Evolutionary conservation across 352 stramenopile genomes (phyloP).

Genomic region (Albugo laibachii): DNA sequence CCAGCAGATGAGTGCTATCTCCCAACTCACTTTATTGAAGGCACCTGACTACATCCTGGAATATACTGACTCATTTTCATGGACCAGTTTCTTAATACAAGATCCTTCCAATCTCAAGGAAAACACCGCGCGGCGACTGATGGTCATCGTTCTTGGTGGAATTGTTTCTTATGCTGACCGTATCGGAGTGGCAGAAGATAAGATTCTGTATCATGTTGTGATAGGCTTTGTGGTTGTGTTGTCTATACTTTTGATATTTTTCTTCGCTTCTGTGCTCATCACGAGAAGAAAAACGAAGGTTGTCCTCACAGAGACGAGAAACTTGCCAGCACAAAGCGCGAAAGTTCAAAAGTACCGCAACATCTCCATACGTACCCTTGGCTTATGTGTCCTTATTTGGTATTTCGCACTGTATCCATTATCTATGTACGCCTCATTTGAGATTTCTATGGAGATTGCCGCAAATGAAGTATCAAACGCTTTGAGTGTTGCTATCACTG

Average conservation of each 20-base stretch:
- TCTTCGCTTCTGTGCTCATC: slow-evolving; percentile 24
- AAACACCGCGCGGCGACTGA: slow-evolving; percentile 14
- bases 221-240: slow-evolving; percentile 26
- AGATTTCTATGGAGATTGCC: slow-evolving; percentile 46
- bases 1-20: slow-evolving; percentile 42
- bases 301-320: slow-evolving; percentile 16
- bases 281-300: slow-evolving; percentile 31
- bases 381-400: slow-evolving; percentile 38
- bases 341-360: slow-evolving; percentile 14
- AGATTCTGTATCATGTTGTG: slow-evolving; percentile 16
- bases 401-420: slow-evolving; percentile 39
- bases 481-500: slow-evolving; percentile 20
- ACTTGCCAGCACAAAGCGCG: neutral
- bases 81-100: slow-evolving; percentile 37
- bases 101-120: neutral
- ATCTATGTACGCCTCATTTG: slow-evolving; percentile 36
- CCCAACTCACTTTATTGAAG: slow-evolving; percentile 35
- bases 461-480: slow-evolving; percentile 9
- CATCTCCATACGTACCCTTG: slow-evolving; percentile 32
- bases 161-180: slow-evolving; percentile 35
- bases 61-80: slow-evolving; percentile 48
- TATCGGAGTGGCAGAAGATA: slow-evolving; percentile 23
- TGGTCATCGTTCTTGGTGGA: slow-evolving; percentile 30
- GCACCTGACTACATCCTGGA: slow-evolving; percentile 45
- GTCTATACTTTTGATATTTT: slow-evolving; percentile 17